Evolutionary conservation across 2,329 filamentous ascomycete genomes (phyloP).

Genomic region (Monilinia aucupariae): DNA sequence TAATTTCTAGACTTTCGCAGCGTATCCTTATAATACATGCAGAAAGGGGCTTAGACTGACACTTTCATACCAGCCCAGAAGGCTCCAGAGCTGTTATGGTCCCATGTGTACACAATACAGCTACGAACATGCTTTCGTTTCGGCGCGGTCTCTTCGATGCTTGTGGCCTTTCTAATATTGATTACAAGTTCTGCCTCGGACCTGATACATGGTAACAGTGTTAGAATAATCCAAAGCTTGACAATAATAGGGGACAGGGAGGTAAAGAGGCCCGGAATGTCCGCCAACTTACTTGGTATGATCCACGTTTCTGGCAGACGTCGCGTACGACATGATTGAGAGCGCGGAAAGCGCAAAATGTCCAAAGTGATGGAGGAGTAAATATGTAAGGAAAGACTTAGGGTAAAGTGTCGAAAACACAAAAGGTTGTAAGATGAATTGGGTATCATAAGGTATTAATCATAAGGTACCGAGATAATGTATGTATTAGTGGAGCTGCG

Average conservation of each 20-base stretch:
- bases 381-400: background rate
- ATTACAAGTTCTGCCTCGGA: conserved; percentile 64
- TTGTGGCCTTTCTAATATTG: conserved; percentile 67
- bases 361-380: conserved; percentile 3
- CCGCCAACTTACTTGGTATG: conserved; percentile 33
- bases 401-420: conserved; percentile 2
- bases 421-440: background rate
- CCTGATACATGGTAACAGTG: conserved; percentile 37
- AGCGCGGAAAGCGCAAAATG: conserved; percentile 23
- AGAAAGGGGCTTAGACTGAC: conserved; percentile 46
- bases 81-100: conserved; percentile 89
- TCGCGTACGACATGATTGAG: conserved; percentile 26
- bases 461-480: conserved; percentile 2
- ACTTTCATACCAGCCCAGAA: conserved; percentile 99
- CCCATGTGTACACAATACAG: conserved; percentile 98
- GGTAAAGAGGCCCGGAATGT: conserved; percentile 14
- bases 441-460: conserved; percentile 2
- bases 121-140: conserved; percentile 92
- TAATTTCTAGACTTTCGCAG: background rate
- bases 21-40: background rate
- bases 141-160: conserved; percentile 60
- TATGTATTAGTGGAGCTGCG: conserved; percentile 22
- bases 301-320: conserved; percentile 34
- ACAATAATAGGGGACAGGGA: conserved; percentile 1
- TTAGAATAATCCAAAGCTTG: conserved; percentile 17